Evolutionary conservation across 2,329 filamentous ascomycete species (phyloP), one percentile per base, ranked within the genome.

Genomic region (Xylariaceae sp.): DNA sequence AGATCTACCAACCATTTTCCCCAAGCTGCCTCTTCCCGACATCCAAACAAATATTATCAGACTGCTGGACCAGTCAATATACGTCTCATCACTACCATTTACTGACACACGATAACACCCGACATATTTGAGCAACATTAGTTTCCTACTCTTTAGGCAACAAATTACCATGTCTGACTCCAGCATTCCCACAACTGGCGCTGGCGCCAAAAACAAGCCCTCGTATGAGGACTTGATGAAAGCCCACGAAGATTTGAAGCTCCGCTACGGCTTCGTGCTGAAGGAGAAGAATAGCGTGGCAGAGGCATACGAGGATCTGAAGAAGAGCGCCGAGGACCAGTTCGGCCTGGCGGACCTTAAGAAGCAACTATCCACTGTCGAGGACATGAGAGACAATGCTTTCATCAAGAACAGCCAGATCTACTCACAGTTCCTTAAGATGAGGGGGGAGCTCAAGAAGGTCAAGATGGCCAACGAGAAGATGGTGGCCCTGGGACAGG

Each of bases 151-250:
- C 18, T n/a, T 20, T 44, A 21, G 45, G 3, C 12, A 40, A 45
- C 2, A 37, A 3, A 7, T 14, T 3, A 37, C 12, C 21, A 29
- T 20, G 18, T 23, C 19, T 12, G 12, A 20, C 41, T 23, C 20
- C 20, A 16, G 19, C 16, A 44, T 10, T 7, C 12, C 44, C 43
- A 21, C 7, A 23, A 20, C 23, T 19, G 20, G 21, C 41, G 20
- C 43, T 7, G 6, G 6, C 20, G 20, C 20, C 20, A 2, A 20
- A 16, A 12, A 7, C 20, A 21, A 43, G 41, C 48, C 48, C 41
- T 50, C 42, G 12, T 50, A 50, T 18, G 48, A 50, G 26, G 48
- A 40, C 18, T 41, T 50, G 3, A 23, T 16, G 40, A 20, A 44
- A 4, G 26, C 26, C 12, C 23, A 20, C 41, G 40, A 26, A 4